Evolutionary conservation across 768 basidiomycete genomes (phyloP), one percentile per base, ranked within the genome.

Genomic region (Lactarius tabidus): DNA sequence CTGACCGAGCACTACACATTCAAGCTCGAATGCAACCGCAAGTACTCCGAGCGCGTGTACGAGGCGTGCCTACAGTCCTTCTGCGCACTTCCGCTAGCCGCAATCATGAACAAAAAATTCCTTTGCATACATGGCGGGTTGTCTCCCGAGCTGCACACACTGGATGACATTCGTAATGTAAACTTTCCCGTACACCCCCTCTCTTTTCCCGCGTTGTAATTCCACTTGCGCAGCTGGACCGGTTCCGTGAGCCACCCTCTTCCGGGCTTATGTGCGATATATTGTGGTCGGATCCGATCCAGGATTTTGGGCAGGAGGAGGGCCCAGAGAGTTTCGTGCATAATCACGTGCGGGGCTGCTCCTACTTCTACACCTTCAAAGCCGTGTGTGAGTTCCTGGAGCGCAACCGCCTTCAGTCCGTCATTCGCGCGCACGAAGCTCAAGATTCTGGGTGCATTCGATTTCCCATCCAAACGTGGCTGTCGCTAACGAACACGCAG

Each of bases 41-140:
- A 98, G 79, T 99, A 99, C 77, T 94, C 93, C 15, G 96, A 98
- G 71, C 86, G 87, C 29, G 85, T 99, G 65, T 99, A 99, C 75
- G 94, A 99, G 65, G 94, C 93, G 26, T 95, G 93, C 82, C 94
- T 98, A 92, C 90, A 96, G 26, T 93, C 93, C 0, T 98, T 99
- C 81, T 98, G 95, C 74, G 83, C 91, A 0, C 83, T 98, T 1
- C 96, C 97, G 2, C 84, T 99, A 14, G 96, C 96, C 1, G 97
- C 97, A 36, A 77, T 98, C 72, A 98, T 98, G 95, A 99, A 99
- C 81, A 98, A 98, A 75, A 97, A 98, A 77, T 99, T 99, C 77
- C 79, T 98, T 51, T 99, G 96, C 77, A 95, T 98, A 67, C 97
- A 99, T 66, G 97, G 97, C 33, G 97, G 97, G 20, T 81, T 98